Evolutionary conservation across 2,329 filamentous ascomycete genomes (phyloP), one percentile per base, ranked within the genome.

Genomic region (Alternaria triticimaculans): DNA sequence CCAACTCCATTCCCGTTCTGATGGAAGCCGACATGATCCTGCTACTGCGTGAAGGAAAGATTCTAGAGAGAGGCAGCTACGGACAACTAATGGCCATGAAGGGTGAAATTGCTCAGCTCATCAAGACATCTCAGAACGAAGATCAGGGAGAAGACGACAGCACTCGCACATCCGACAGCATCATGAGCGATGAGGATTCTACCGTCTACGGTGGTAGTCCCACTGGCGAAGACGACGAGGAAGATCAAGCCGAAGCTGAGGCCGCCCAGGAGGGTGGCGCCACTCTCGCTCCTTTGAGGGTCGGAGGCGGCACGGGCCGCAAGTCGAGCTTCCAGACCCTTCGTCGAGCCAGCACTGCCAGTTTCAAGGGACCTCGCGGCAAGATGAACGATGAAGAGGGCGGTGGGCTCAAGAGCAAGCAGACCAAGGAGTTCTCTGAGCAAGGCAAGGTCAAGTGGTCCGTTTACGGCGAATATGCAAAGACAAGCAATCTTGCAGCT

Each of bases 401-500:
- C 56, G 88, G 87, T 3, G 86, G 78, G 58, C 84, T 90, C 74
- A 95, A 93, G 82, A 94, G 92, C 48, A 93, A 90, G 76, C 94
- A 97, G 80, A 87, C 86, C 60, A 96, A 97, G 81, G 96, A 99
- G 80, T 91, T 91, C 70, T 87, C 89, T 3, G 94, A 99, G 80
- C 94, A 99, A 82, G 96, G 96, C 75, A 97, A 98, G 79, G 96
- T 99, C 72, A 98, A 97, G 81, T 98, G 96, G 94, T 87, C 90
- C 68, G 95, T 99, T 26, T 99, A 99, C 77, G 84, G 86, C 18
- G 94, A 97, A 81, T 99, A 99, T 75, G 96, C 96, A 60, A 97
- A 93, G 82, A 93, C 93, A 63, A 97, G 93, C 84, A 97, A 98
- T 78, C 81, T 97, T 15, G 84, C 88, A 60, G 96, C 96, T 12